Evolutionary conservation across 352 stramenopile species (phyloP), one percentile per base, ranked within the genome.

Genomic region (Phytophthora podocarpi): DNA sequence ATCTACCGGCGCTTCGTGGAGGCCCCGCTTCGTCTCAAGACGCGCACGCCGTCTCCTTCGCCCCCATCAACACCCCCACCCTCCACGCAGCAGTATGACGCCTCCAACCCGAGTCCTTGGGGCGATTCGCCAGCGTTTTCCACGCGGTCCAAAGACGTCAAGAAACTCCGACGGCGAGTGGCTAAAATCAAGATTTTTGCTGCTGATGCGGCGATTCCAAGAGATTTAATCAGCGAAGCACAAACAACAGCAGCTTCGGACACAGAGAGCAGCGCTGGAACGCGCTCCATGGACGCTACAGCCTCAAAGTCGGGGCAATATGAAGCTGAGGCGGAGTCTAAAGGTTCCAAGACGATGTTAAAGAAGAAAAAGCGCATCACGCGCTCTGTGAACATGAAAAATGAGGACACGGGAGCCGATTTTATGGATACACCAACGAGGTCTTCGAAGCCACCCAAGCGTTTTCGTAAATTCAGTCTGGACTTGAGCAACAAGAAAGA

Each of bases 401-500:
- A 77, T 20, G 32, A 55, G 1, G 73, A 74, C 9, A 77, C 70
- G 10, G 75, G 70, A 8, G 65, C 32, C 12, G 49, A 70, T 12
- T 74, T 66, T 52, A 30, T 86, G 13, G 76, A 82, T 54, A 85
- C 78, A 5, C 64, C 76, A 1, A 79, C 76, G 5, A 83, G 80
- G 18, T 59, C 54, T 16, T 37, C 32, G 5, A 63, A 66, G 30
- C 74, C 76, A 21, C 47, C 76, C 5, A 90, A 90, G 48, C 67
- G 73, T 20, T 72, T 64, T 35, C 70, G 76, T 1, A 67, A 62
- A 51, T 46, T 43, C 42, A 63, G 49, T 59, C 26, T 41, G n/a
- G 56, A 58, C 30, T 48, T 36, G 12, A 37, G 39, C n/a, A 43
- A n/a, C 15, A 32, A 43, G 6, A 37, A 21, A 47, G 51, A 51